Evolutionary conservation across 768 basidiomycete species (phyloP), one percentile per base, ranked within the genome.

Genomic region (Dioszegia aurantiaca): DNA sequence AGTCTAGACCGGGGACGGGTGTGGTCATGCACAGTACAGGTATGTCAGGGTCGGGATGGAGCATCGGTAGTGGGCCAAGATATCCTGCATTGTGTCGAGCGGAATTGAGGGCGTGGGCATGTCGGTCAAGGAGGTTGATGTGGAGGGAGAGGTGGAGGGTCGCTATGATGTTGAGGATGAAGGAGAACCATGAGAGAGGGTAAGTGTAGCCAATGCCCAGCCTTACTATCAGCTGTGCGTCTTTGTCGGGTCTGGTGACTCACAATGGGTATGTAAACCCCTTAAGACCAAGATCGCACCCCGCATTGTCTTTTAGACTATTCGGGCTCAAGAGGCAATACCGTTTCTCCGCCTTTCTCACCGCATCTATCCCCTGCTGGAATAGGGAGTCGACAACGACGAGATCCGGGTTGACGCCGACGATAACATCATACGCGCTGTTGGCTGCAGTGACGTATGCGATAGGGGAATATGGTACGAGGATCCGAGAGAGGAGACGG

Each of bases 401-500:
- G 9, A 55, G 56, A 21, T 58, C 49, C 3, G 67, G 67, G n/a
- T 65, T 21, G 19, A 65, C 23, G 4, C 42, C 27, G 2, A 42
- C 21, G 14, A 68, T 37, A 2, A 59, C 9, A 4, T 23, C 0
- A 31, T 60, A 36, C 10, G 44, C 42, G 11, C 39, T 31, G 12
- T 58, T 17, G 21, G 64, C 59, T 6, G 61, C 55, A 2, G 31
- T 43, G 21, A 68, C 24, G 39, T 68, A 68, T 27, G 65, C 59
- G 31, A 42, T 27, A 3, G 54, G 42, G 27, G 40, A n/a, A 27
- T 55, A 55, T 14, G 54, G 54, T 17, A 45, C n/a, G 19, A 55
- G 43, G 21, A 2, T 44, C 17, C 21, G 24, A 3, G 24, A 11
- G 28, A 44, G n/a, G 28, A 3, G 24, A 14, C 31, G 40, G 12